These are phyloP conservation scores for Trichocladium antarcticum DNA, from an alignment of 495 filamentous ascomycete genomes.

Conservation along the genomic window DNA sequence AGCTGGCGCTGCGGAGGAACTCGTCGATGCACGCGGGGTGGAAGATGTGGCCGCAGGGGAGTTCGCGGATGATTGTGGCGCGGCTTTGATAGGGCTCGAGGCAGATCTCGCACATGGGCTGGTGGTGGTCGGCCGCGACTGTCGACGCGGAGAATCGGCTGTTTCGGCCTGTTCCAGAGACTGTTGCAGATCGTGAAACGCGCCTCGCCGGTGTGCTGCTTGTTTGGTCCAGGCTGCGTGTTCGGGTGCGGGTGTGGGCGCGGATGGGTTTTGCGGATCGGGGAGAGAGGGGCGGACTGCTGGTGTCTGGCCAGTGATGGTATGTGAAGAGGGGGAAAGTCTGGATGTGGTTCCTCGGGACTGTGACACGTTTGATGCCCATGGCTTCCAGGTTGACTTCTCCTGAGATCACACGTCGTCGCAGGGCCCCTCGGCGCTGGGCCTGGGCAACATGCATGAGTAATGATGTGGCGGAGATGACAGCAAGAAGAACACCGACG, in stretches of 20 bases:
- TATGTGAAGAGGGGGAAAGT: slow-evolving; percentile 68
- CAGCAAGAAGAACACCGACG: slow-evolving; percentile 55
- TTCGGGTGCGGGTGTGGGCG: not conserved
- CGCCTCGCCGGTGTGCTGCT: not conserved
- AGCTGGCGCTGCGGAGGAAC: slow-evolving; percentile 58
- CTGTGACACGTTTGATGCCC: slow-evolving; percentile 62
- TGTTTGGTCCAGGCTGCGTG: slow-evolving; percentile 2
- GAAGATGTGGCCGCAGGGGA: slow-evolving; percentile 84
- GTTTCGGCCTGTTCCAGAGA: slow-evolving; percentile 10
- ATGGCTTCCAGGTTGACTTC: slow-evolving; percentile 72
- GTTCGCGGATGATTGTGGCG: slow-evolving; percentile 60
- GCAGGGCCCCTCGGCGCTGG: slow-evolving; percentile 50
- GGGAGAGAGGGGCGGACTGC: slow-evolving; percentile 15
- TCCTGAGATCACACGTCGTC: slow-evolving; percentile 56
- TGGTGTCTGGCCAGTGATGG: slow-evolving; percentile 32
- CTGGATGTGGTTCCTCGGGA: slow-evolving; percentile 57
- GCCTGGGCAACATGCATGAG: slow-evolving; percentile 66
- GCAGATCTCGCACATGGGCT: slow-evolving; percentile 76
- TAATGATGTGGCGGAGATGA: slow-evolving; percentile 53
- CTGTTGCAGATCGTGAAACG: slow-evolving; percentile 8
- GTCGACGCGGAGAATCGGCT: slow-evolving; percentile 6
- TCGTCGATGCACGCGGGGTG: slow-evolving; percentile 81
- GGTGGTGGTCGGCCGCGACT: slow-evolving; percentile 48
- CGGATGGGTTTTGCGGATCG: not conserved
- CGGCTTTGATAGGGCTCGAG: slow-evolving; percentile 65